phyloP scores from a whole-genome alignment of 108 stramenopile species.

The Cyclostephanos tholiformis region DNA sequence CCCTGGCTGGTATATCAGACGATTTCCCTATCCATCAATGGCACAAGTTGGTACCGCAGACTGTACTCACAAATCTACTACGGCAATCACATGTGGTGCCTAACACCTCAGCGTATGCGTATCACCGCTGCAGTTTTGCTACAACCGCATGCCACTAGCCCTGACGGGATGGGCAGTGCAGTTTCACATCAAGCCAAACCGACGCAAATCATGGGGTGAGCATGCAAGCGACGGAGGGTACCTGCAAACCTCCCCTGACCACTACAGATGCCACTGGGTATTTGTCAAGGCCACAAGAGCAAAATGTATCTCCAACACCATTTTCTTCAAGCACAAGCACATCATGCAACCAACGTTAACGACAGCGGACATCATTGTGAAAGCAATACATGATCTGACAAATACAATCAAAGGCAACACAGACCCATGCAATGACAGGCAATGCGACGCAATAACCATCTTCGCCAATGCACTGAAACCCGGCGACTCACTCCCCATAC shows the following conservation, averaged over 20 bases:
- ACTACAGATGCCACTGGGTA: constrained; percentile 22
- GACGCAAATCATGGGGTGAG: constrained; percentile 15
- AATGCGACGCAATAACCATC: too few relatives aligned
- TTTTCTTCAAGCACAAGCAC: too few relatives aligned
- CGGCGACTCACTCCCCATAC: too few relatives aligned
- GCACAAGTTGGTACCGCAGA: too few relatives aligned
- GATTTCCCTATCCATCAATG: constrained; percentile 26
- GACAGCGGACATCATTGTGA: not conserved
- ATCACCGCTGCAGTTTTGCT: constrained; percentile 20
- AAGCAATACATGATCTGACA: not conserved
- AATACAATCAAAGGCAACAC: not conserved
- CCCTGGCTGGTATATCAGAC: constrained; percentile 40
- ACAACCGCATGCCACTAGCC: too few relatives aligned
- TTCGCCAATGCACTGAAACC: too few relatives aligned
- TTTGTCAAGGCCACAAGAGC: constrained; percentile 18
- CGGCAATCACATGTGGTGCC: constrained; percentile 41
- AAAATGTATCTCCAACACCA: constrained; percentile 22
- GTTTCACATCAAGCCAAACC: too few relatives aligned
- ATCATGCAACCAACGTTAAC: constrained; percentile 26
- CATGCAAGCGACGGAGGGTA: constrained; percentile 28
- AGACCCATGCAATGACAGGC: too few relatives aligned
- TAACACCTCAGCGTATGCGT: constrained; percentile 13
- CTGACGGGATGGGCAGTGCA: too few relatives aligned
- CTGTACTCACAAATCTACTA: constrained; percentile 23
- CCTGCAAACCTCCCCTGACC: constrained; percentile 10